Conservation (phyloP, 257 asterid genomes). For the Solanum boliviense region DNA sequence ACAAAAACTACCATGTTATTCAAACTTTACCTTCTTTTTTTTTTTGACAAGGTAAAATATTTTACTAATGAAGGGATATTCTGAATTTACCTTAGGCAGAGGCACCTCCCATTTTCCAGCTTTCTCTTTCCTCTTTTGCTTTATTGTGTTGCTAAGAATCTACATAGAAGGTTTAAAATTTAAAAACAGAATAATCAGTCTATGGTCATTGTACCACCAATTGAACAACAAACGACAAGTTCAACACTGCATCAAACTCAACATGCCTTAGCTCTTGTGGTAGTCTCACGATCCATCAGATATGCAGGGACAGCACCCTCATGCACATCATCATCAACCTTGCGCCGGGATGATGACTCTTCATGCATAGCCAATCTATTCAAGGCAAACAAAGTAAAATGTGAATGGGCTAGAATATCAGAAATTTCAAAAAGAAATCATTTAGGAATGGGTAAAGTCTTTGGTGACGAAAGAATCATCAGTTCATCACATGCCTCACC, state of each 20-base stretch:
- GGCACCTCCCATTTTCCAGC: slow-evolving; percentile 99
- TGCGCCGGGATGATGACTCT: slow-evolving; percentile 70
- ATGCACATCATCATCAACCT: slow-evolving; percentile 79
- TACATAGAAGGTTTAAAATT: slow-evolving; percentile 14
- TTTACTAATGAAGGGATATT: neutral
- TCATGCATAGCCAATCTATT: slow-evolving; percentile 84
- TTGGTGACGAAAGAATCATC: neutral
- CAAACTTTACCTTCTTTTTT: neutral
- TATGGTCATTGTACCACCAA: neutral
- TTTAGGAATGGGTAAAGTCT: neutral
- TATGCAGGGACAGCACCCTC: slow-evolving; percentile 96
- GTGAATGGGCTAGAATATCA: neutral
- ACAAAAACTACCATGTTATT: neutral
- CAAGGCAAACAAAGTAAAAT: neutral
- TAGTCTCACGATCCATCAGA: slow-evolving; percentile 92
- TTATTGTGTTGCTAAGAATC: slow-evolving; percentile 89
- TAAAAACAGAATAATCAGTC: neutral
- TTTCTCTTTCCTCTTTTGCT: slow-evolving; percentile 92
- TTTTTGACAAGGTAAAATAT: neutral
- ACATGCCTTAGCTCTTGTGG: slow-evolving; percentile 80
- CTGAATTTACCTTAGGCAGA: slow-evolving; percentile 67
- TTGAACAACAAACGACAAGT: neutral
- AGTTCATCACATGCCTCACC: neutral
- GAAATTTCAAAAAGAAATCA: neutral
- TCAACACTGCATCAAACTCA: neutral